Percentiles rank a stretch among this genome's conserved stretches.
Evolutionary conservation across 2,329 filamentous ascomycete species (phyloP).

Genomic region (Stemphylium lycopersici): DNA sequence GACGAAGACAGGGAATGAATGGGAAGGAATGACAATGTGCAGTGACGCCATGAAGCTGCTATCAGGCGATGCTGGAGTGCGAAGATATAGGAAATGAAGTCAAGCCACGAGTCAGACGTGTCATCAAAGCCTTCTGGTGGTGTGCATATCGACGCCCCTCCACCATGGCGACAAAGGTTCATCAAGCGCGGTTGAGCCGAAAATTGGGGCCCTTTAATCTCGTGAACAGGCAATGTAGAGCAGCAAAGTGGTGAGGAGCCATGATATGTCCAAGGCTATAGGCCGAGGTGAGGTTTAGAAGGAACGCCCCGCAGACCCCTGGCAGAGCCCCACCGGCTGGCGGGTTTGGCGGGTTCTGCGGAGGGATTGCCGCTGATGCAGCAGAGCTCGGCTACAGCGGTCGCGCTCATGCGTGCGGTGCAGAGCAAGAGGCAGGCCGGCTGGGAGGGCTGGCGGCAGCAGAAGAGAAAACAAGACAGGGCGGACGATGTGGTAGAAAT

Average conservation of each 20-base stretch:
- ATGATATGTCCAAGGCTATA: constrained; percentile 32
- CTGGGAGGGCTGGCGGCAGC: constrained; percentile 9
- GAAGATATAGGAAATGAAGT: constrained; percentile 42
- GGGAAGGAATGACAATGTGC: constrained; percentile 21
- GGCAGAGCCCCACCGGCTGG: constrained; percentile 27
- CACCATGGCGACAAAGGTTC: constrained; percentile 13
- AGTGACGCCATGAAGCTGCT: constrained; percentile 18
- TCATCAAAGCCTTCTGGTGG: constrained; percentile 32
- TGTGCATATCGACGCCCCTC: constrained; percentile 28
- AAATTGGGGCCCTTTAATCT: constrained; percentile 43
- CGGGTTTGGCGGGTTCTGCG: constrained; percentile 29
- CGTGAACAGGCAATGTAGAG: constrained; percentile 23
- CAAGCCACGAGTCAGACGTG: constrained; percentile 44
- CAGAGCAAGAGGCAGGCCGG: constrained; percentile 9
- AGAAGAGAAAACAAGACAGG: constrained; percentile 6
- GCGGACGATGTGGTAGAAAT: constrained; percentile 18
- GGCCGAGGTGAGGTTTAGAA: constrained; percentile 41
- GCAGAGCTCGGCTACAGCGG: constrained; percentile 34
- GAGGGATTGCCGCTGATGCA: constrained; percentile 29
- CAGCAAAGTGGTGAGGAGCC: constrained; percentile 10
- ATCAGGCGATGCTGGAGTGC: constrained; percentile 13
- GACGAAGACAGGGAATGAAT: constrained; percentile 11
- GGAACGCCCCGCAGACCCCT: constrained; percentile 19
- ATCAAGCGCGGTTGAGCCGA: constrained; percentile 23
- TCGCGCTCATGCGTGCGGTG: constrained; percentile 12